These are phyloP conservation scores for Monosporascus cannonballus DNA, from an alignment of 2,329 filamentous ascomycete genomes.

Conservation along the genomic window DNA sequence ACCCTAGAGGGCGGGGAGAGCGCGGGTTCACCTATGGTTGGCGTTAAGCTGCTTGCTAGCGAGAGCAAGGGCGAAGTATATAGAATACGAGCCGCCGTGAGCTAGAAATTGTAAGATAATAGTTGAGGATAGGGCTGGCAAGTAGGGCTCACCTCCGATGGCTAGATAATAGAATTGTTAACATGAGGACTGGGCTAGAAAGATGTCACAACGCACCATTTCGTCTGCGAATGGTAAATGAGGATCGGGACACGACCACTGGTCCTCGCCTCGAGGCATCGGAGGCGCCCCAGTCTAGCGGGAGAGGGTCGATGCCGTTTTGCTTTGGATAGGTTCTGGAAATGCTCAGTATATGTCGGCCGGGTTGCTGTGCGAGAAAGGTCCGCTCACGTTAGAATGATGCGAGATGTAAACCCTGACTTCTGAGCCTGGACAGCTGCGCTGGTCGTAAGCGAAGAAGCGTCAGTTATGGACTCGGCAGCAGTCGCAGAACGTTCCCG, in stretches of 20 bases:
- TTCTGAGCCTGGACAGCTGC: constrained; percentile 28
- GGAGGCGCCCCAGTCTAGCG: constrained; percentile 78
- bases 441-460: constrained; percentile 15
- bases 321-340: constrained; percentile 81
- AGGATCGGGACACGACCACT: constrained; percentile 75
- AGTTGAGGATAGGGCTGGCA: not conserved
- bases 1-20: not conserved
- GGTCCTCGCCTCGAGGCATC: constrained; percentile 75
- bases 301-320: constrained; percentile 86
- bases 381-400: constrained; percentile 44
- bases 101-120: constrained; percentile 9
- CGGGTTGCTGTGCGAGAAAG: constrained; percentile 1
- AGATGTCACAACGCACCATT: constrained; percentile 55
- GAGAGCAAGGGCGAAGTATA: constrained; percentile 90
- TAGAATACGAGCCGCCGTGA: constrained; percentile 84
- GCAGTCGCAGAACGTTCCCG: constrained; percentile 5
- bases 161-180: constrained; percentile 29
- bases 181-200: constrained; percentile 11
- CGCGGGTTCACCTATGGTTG: constrained; percentile 59
- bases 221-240: constrained; percentile 69
- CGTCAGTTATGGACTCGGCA: constrained; percentile 14
- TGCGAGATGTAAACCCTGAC: constrained; percentile 45
- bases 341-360: constrained; percentile 6
- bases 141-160: constrained; percentile 46
- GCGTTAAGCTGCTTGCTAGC: constrained; percentile 82